Base-by-base conservation (phyloP, 2,329 filamentous ascomycete genomes). In the Colletotrichum falcatum region DNA sequence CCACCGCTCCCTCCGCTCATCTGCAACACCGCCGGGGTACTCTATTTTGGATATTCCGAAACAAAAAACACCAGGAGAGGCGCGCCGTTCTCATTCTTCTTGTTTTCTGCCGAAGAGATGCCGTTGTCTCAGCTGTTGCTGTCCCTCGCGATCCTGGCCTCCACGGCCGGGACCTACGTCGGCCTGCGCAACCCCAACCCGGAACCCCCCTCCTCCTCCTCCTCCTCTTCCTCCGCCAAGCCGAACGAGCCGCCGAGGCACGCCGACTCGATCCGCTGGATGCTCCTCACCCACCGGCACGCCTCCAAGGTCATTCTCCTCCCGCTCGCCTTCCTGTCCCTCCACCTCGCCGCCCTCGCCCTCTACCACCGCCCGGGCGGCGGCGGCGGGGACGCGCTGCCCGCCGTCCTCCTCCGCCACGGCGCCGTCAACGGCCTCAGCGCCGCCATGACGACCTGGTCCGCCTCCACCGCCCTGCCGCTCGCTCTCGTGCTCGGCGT, bases 371-470 rank as follows among this genome's bases (percentile, higher is more conserved):
- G n/a, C n/a, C n/a, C n/a, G n/a, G n/a, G n/a, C n/a, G n/a, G n/a
- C n/a, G n/a, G n/a, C n/a, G n/a, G n/a, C n/a, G n/a, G 77, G 12
- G 8, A 65, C 42, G 61, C 75, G 16, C 77, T 79, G 14, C 48
- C 62, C 1, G 16, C 74, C 0, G 63, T 51, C 30, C 58, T 80
- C 6, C 58, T 80, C 6, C 71, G 75, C 30, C 53, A 78, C 65
- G 80, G 77, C n/a, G 66, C 68, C 6, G 71, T 74, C n/a, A 81
- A 81, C 59, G 71, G 73, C 3, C 68, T 83, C 11, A 79, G 81
- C 66, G 23, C 61, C 1, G 49, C 73, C 37, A 72, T 80, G 14
- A 66, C 82, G 37, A 81, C 80, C 8, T 83, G 81, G 81, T 81
- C 81, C 5, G 26, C 74, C 14, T 71, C 76, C 20, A 82, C 81